Conservation (phyloP, 192 early-diverging fungal genomes). For the Allomyces macrogynus region DNA sequence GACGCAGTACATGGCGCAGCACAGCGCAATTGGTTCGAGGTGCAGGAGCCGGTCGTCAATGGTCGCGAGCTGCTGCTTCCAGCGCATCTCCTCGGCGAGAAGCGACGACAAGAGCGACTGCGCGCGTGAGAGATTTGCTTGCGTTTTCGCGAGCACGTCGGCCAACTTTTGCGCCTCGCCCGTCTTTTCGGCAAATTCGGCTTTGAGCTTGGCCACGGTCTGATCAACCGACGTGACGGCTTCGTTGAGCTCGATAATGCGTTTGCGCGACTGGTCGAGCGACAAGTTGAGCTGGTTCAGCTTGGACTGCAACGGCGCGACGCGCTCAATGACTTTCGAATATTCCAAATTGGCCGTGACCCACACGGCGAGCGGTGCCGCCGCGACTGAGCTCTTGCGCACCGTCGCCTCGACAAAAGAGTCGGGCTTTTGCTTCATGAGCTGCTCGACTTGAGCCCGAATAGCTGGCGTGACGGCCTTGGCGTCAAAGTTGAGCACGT, state of each 20-base stretch:
- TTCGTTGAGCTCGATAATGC: constrained; percentile 20
- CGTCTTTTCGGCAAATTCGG: constrained; percentile 28
- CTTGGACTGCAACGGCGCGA: constrained; percentile 28
- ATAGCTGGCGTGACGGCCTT: constrained; percentile 20
- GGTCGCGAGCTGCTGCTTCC: constrained; percentile 22
- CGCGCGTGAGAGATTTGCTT: constrained; percentile 19
- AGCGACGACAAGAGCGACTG: constrained; percentile 32
- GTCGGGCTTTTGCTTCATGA: constrained; percentile 27
- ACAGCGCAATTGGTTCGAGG: constrained; percentile 19
- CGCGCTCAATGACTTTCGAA: constrained; percentile 27
- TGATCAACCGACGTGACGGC: constrained; percentile 28
- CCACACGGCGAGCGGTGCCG: constrained; percentile 38
- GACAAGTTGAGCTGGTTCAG: constrained; percentile 18
- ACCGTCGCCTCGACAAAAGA: constrained; percentile 38
- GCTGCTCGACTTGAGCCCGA: constrained; percentile 24
- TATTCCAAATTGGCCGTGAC: constrained; percentile 42
- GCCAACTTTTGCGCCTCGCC: constrained; percentile 32
- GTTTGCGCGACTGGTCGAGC: constrained; percentile 19
- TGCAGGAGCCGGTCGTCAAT: constrained; percentile 13
- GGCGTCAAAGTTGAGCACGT: constrained; percentile 36
- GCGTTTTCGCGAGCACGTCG: constrained; percentile 20
- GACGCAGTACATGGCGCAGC: constrained; percentile 27
- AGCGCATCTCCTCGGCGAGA: constrained; percentile 30
- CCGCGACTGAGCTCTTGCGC: constrained; percentile 27
- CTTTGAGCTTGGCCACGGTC: constrained; percentile 21